A percentile compares a stretch with the other conserved stretches of the same genome.
Evolutionary conservation across 2,329 filamentous ascomycete genomes (phyloP).

Genomic region (Talaromyces amestolkiae): DNA sequence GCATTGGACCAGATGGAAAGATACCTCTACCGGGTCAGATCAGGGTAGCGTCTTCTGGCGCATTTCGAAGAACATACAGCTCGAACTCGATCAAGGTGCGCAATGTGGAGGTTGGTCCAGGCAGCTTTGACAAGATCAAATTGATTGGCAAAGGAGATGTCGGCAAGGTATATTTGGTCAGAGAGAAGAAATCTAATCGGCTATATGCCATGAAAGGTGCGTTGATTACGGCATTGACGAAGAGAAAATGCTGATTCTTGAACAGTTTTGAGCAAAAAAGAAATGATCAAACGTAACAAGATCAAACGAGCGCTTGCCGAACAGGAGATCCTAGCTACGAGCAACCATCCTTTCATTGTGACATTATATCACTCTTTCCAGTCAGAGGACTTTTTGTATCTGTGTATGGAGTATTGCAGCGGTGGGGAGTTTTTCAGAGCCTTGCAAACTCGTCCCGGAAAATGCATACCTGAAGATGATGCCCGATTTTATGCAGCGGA

Average conservation of each 20-base stretch:
- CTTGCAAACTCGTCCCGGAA: constrained; percentile 91
- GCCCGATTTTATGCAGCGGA: constrained; percentile 96
- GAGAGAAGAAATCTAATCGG: constrained; percentile 94
- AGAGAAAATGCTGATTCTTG: constrained; percentile 37
- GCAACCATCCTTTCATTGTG: constrained; percentile 98
- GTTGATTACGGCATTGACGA: constrained; percentile 26
- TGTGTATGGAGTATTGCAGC: constrained; percentile 99
- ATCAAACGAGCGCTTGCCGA: constrained; percentile 97
- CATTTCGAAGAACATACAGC: constrained; percentile 93
- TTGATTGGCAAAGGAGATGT: constrained; percentile 98
- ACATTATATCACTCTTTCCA: constrained; percentile 99
- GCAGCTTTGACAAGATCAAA: constrained; percentile 99
- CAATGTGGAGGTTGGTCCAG: constrained; percentile 90
- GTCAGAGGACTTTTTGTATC: constrained; percentile 94
- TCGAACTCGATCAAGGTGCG: constrained; percentile 99
- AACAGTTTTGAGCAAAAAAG: constrained; percentile 94
- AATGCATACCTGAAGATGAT: constrained; percentile 95
- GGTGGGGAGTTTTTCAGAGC: constrained; percentile 98
- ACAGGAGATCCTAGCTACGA: constrained; percentile 96
- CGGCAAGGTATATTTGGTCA: constrained; percentile 94
- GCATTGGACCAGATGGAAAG: constrained; percentile 55
- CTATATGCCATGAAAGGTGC: constrained; percentile 98
- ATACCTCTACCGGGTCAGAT: constrained; percentile 66
- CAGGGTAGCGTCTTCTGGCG: constrained; percentile 55
- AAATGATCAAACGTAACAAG: constrained; percentile 99